Evolutionary conservation across 495 filamentous ascomycete genomes (phyloP).

Genomic region (Xylaria acuta): DNA sequence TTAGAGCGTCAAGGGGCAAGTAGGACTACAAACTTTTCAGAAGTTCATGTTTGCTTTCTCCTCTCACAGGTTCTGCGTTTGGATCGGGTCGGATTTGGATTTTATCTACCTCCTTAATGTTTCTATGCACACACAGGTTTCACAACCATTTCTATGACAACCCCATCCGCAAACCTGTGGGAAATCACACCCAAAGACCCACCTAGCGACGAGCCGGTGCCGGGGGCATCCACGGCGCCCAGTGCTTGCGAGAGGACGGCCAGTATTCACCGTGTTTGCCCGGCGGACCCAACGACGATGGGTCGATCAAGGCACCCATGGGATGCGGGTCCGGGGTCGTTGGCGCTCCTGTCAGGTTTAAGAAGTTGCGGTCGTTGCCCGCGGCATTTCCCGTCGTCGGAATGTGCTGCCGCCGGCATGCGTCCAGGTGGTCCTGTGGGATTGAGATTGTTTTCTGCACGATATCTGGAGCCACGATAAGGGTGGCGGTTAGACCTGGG

Average conservation of each 20-base stretch:
- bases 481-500: conserved; percentile 69
- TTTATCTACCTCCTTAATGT: neutral
- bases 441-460: conserved; percentile 68
- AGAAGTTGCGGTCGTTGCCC: conserved; percentile 66
- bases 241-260: conserved; percentile 16
- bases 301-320: conserved; percentile 9
- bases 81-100: too few species aligned
- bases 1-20: neutral
- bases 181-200: neutral
- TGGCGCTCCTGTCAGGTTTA: conserved; percentile 57
- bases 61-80: neutral
- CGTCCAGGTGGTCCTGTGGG: conserved; percentile 64
- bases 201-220: conserved; percentile 6
- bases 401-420: conserved; percentile 59
- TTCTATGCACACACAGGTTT: neutral
- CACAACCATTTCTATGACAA: neutral
- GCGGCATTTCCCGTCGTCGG: conserved; percentile 74
- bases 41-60: neutral
- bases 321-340: neutral
- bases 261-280: conserved; percentile 9
- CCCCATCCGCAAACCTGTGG: neutral
- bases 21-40: neutral
- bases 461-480: conserved; percentile 71
- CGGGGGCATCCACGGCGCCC: conserved; percentile 1
- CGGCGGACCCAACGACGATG: neutral